Conservation (phyloP, 768 basidiomycete genomes). For the Boletales sp. region DNA sequence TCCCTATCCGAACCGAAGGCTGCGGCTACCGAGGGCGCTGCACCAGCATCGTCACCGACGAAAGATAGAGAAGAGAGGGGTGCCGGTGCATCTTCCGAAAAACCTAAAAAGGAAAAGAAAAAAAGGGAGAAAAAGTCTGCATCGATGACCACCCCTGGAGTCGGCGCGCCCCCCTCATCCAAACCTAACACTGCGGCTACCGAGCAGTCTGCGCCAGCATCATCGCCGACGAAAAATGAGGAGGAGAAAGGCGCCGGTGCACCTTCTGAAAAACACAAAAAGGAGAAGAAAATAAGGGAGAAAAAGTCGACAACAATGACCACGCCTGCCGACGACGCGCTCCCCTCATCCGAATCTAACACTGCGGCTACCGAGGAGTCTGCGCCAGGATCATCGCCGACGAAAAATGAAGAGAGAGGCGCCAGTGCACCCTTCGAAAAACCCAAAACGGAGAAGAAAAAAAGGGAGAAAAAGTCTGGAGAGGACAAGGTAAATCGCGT, state of each 20-base stretch:
- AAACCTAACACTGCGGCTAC: neutral
- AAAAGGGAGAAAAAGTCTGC: no score
- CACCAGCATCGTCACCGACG: neutral
- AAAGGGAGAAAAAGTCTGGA: neutral
- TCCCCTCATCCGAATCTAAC: neutral
- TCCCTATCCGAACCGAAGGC: neutral
- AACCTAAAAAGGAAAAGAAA: no score
- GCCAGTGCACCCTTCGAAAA: no score
- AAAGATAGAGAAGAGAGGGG: neutral
- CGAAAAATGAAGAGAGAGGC: no score
- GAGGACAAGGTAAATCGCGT: constrained; percentile 14
- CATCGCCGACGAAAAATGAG: constrained; percentile 1
- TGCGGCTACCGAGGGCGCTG: neutral
- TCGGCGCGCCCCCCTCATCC: no score
- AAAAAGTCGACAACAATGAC: constrained; percentile 30
- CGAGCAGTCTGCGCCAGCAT: neutral
- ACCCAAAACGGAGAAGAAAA: no score
- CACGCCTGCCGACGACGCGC: constrained; percentile 14
- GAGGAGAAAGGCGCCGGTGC: neutral
- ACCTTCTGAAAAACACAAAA: constrained; percentile 10
- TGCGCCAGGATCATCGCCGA: neutral
- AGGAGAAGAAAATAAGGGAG: constrained; percentile 15
- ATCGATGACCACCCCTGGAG: no score
- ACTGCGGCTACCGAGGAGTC: neutral
- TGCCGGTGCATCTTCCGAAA: no score